These are phyloP conservation scores for Salix dunnii DNA, from an alignment of 345 rosid genomes.

Conservation along the genomic window DNA sequence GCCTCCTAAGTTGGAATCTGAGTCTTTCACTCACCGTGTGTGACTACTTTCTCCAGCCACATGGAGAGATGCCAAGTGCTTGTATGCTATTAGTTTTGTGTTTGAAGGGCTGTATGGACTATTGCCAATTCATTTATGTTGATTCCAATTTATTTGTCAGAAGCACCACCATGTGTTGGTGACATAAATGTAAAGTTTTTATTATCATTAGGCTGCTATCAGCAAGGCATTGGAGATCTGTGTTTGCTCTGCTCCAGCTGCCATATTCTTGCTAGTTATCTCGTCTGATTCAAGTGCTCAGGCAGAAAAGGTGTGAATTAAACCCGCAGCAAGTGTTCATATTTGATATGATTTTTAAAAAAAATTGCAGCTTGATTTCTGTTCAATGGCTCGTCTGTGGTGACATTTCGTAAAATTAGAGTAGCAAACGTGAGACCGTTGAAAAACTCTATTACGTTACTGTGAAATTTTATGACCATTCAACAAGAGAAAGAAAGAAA, in stretches of 20 bases:
- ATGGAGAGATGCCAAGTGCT: slow-evolving; percentile 7
- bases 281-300: slow-evolving; percentile 5
- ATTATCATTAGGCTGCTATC: slow-evolving; percentile 37
- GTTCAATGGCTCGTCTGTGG: no score
- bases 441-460: no score
- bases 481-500: no score
- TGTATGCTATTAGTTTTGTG: slow-evolving; percentile 21
- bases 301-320: slow-evolving; percentile 18
- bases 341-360: no score
- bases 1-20: no score
- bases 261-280: slow-evolving; percentile 23
- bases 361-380: no score
- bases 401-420: no score
- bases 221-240: slow-evolving; percentile 36
- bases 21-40: slow-evolving; percentile 12
- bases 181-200: slow-evolving; percentile 59
- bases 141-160: slow-evolving; percentile 33
- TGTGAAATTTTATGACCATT: no score
- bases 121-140: slow-evolving; percentile 35
- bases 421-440: no score
- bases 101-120: slow-evolving; percentile 42
- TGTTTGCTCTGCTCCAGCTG: slow-evolving; percentile 29
- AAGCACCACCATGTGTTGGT: slow-evolving; percentile 34
- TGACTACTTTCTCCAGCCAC: not conserved
- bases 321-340: no score